Evolutionary conservation across 2,329 filamentous ascomycete genomes (phyloP).

Genomic region (Phialemonium atrogriseum): DNA sequence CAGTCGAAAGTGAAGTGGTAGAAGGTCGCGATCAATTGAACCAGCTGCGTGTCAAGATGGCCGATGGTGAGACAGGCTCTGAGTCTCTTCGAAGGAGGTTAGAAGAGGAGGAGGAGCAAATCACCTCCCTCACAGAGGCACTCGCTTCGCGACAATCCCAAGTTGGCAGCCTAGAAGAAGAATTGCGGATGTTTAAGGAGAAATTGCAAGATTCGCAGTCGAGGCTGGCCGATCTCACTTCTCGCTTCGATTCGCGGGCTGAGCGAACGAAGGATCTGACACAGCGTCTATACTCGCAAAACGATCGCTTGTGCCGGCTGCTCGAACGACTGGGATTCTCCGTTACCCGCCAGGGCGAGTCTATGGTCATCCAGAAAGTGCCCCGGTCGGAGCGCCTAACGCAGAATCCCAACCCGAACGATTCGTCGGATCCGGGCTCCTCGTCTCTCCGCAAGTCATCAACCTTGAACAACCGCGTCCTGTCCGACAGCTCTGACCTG

Average conservation of each 20-base stretch:
- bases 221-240: slow-evolving; percentile 40
- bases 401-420: slow-evolving; percentile 49
- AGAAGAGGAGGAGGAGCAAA: slow-evolving; percentile 66
- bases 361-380: slow-evolving; percentile 67
- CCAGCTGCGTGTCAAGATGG: slow-evolving; percentile 61
- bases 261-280: slow-evolving; percentile 74
- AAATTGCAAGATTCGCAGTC: slow-evolving; percentile 49
- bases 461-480: slow-evolving; percentile 42
- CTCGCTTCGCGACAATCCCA: slow-evolving; percentile 70
- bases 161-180: slow-evolving; percentile 66
- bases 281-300: slow-evolving; percentile 72
- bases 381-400: slow-evolving; percentile 50
- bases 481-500: slow-evolving; percentile 57
- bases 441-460: slow-evolving; percentile 46
- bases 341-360: slow-evolving; percentile 63
- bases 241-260: slow-evolving; percentile 61
- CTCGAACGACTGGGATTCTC: slow-evolving; percentile 83
- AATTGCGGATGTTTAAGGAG: slow-evolving; percentile 60
- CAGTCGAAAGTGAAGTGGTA: slow-evolving; percentile 47
- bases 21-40: slow-evolving; percentile 63
- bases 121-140: slow-evolving; percentile 58
- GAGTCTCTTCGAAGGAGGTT: slow-evolving; percentile 68
- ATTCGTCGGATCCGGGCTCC: slow-evolving; percentile 43
- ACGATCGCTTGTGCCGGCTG: slow-evolving; percentile 73
- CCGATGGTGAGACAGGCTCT: slow-evolving; percentile 76